Evolutionary conservation across 257 asterid species (phyloP).

Genomic region (Perilla frutescens): DNA sequence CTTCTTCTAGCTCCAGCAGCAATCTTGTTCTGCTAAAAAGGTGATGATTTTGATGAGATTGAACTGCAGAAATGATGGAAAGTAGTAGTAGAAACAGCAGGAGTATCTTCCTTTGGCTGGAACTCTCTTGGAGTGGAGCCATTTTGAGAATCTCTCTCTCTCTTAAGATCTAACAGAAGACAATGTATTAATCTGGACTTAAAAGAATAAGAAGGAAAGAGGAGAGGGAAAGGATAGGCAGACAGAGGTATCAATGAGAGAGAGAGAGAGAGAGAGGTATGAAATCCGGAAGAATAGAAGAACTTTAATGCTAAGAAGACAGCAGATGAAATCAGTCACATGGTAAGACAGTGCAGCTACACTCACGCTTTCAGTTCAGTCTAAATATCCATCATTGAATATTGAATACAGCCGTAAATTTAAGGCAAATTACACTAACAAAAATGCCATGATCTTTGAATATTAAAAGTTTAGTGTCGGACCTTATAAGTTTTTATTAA

Average conservation of each 20-base stretch:
- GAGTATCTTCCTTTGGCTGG: conserved; percentile 44
- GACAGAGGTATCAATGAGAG: not conserved
- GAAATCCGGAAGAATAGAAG: not conserved
- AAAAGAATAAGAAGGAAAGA: not conserved
- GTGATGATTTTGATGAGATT: conserved; percentile 20
- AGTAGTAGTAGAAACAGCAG: conserved; percentile 41
- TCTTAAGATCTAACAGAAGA: not conserved
- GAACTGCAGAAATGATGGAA: conserved; percentile 50
- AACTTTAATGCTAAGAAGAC: conserved; percentile 15
- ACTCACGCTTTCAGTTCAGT: not conserved
- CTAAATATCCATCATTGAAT: not conserved
- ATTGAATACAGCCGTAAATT: not conserved
- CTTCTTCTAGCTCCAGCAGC: conserved; percentile 47
- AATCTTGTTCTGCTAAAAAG: conserved; percentile 37
- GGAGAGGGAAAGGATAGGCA: not conserved
- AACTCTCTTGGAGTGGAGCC: conserved; percentile 53
- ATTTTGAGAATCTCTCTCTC: conserved; percentile 28
- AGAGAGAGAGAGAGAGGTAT: conserved; percentile 1
- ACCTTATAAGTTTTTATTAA: too few relatives aligned
- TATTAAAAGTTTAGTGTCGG: too few relatives aligned
- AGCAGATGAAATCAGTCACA: conserved; percentile 22
- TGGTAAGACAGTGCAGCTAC: conserved; percentile 19
- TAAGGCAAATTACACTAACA: not conserved
- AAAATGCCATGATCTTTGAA: too few relatives aligned
- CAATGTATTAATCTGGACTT: not conserved